phyloP scores from a whole-genome alignment of 1,284 basidiomycete genomes.

The Malassezia sympodialis region DNA sequence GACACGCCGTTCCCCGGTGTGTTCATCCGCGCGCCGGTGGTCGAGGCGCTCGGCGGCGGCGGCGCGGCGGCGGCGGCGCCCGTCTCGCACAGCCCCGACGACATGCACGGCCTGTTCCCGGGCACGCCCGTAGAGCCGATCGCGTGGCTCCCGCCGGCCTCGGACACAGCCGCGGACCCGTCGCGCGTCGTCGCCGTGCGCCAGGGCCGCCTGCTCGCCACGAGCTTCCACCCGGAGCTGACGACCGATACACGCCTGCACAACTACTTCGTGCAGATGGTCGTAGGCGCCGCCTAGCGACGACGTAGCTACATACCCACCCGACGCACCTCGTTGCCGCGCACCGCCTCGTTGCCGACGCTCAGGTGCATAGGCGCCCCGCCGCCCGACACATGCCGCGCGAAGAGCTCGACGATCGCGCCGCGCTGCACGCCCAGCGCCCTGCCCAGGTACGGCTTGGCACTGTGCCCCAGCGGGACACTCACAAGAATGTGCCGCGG shows the following conservation, averaged over 20 bases:
- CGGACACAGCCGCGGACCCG: conserved; percentile 31
- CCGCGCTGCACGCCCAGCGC: not conserved
- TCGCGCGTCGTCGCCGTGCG: conserved; percentile 70
- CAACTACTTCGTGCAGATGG: conserved; percentile 61
- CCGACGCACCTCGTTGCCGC: conserved; percentile 9
- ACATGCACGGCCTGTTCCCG: conserved; percentile 30
- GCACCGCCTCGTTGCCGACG: conserved; percentile 64
- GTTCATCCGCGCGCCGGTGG: conserved; percentile 87
- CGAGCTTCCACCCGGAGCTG: conserved; percentile 89
- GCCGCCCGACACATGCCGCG: conserved; percentile 31
- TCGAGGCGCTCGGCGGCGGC: conserved; percentile 26
- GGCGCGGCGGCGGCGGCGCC: conserved; percentile 8
- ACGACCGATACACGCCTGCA: conserved; percentile 79
- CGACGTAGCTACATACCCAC: conserved; percentile 5
- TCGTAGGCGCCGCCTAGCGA: not conserved
- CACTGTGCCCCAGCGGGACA: conserved; percentile 11
- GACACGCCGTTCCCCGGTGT: conserved; percentile 67
- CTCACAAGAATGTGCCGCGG: conserved; percentile 2
- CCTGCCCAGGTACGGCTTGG: conserved; percentile 12
- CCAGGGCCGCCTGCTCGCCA: conserved; percentile 73
- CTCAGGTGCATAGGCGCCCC: conserved; percentile 33
- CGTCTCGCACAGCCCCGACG: not conserved
- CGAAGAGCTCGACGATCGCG: conserved; percentile 33
- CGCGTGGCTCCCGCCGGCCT: conserved; percentile 56
- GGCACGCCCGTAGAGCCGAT: conserved; percentile 54